A percentile compares a stretch with the other conserved stretches of the same genome.
phyloP scores from a whole-genome alignment of 2,329 filamentous ascomycete genomes.

The Capronia epimyces region DNA sequence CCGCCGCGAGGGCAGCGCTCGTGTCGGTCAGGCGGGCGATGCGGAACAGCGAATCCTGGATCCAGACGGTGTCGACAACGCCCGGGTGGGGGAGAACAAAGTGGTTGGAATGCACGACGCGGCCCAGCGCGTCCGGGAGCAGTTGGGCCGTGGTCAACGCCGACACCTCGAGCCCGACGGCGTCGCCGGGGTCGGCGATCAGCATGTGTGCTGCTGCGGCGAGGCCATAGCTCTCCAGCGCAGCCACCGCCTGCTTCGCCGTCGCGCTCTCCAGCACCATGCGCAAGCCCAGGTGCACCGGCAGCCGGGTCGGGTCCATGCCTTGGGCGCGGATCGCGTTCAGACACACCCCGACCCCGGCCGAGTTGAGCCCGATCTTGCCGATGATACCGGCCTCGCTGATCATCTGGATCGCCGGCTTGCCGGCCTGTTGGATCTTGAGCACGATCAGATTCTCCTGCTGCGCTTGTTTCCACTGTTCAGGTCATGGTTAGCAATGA shows the following conservation, averaged over 20 bases:
- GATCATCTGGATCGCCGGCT: constrained; percentile 49
- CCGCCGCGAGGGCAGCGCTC: neutral
- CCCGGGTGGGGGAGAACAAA: constrained; percentile 28
- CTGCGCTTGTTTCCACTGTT: constrained; percentile 43
- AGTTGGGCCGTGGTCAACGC: constrained; percentile 26
- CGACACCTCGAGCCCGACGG: constrained; percentile 47
- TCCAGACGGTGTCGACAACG: constrained; percentile 5
- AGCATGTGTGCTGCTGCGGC: constrained; percentile 51
- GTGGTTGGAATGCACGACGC: constrained; percentile 44
- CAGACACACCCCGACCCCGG: constrained; percentile 50
- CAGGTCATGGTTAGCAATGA: too few relatives aligned
- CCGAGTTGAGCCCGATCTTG: constrained; percentile 41
- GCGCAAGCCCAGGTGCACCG: constrained; percentile 51
- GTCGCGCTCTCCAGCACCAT: constrained; percentile 46
- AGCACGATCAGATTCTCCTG: constrained; percentile 47
- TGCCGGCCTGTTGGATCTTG: constrained; percentile 40
- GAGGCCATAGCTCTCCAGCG: constrained; percentile 44
- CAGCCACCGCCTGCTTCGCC: constrained; percentile 44
- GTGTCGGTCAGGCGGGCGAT: neutral
- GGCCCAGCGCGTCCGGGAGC: constrained; percentile 34
- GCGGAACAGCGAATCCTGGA: constrained; percentile 7
- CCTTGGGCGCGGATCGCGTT: constrained; percentile 52
- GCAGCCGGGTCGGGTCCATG: constrained; percentile 42
- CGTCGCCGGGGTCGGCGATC: constrained; percentile 43
- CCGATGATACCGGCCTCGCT: constrained; percentile 47